phyloP scores from a whole-genome alignment of 2,329 filamentous ascomycete species.

The Colletotrichum lindemuthianum region DNA sequence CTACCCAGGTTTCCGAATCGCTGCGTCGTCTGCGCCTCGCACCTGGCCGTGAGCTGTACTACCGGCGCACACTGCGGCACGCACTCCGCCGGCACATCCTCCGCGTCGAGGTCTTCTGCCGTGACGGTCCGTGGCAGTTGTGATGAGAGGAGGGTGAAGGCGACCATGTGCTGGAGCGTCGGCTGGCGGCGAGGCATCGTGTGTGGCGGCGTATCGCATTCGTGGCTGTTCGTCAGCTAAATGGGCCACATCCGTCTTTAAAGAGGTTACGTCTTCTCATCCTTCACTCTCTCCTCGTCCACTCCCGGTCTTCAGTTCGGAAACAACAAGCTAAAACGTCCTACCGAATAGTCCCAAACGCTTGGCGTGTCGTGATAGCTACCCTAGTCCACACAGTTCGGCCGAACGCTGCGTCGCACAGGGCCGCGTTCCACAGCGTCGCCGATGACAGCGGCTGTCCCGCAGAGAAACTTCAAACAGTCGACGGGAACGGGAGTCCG shows the following conservation, averaged over 20 bases:
- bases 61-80: constrained; percentile 14
- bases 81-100: constrained; percentile 30
- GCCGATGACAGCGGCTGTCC: too few species aligned
- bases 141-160: constrained; percentile 6
- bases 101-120: constrained; percentile 27
- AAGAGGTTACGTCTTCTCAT: neutral
- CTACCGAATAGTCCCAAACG: constrained; percentile 5
- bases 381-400: neutral
- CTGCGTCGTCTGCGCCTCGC: constrained; percentile 18
- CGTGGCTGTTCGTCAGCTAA: neutral
- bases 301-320: neutral
- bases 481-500: too few species aligned
- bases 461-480: too few species aligned
- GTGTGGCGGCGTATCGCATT: too few species aligned
- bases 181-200: constrained; percentile 17
- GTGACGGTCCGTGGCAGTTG: neutral
- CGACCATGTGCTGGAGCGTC: neutral
- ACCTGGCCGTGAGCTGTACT: constrained; percentile 22
- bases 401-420: neutral
- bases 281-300: neutral
- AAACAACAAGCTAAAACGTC: constrained; percentile 4
- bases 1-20: constrained; percentile 5
- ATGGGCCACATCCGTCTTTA: too few species aligned
- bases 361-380: constrained; percentile 8
- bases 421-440: too few species aligned